Evolutionary conservation across 306 rosid genomes (phyloP).

Genomic region (Cicer cuneatum): DNA sequence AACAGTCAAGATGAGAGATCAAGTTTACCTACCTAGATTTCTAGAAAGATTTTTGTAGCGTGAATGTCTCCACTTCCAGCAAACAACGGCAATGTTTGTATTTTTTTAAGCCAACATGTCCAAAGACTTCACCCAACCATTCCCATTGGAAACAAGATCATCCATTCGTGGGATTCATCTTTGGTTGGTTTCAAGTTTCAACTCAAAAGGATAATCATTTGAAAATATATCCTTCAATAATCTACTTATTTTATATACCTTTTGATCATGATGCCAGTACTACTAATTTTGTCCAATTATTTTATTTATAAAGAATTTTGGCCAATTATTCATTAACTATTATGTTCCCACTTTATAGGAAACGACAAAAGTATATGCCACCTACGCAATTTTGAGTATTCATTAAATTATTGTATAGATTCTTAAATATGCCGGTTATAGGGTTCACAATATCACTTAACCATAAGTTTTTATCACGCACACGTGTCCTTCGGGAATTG

Average conservation of each 20-base stretch:
- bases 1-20: constrained; percentile 26
- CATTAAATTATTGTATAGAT: constrained; percentile 32
- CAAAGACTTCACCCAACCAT: constrained; percentile 43
- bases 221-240: background rate
- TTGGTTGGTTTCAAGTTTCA: constrained; percentile 30
- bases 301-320: background rate
- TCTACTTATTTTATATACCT: background rate
- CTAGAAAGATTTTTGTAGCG: constrained; percentile 37
- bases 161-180: constrained; percentile 30
- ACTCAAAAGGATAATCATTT: constrained; percentile 32
- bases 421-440: constrained; percentile 41
- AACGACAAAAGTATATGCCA: constrained; percentile 40
- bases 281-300: constrained; percentile 40
- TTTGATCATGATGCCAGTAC: constrained; percentile 22
- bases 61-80: constrained; percentile 32
- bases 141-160: constrained; percentile 36
- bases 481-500: constrained; percentile 39
- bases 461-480: background rate
- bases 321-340: constrained; percentile 41
- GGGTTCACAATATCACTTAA: constrained; percentile 20
- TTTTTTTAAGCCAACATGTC: constrained; percentile 30
- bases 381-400: constrained; percentile 23
- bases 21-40: constrained; percentile 14
- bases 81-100: constrained; percentile 17
- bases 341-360: constrained; percentile 35